Conservation (phyloP, 805 yeast genomes). For the Myxozyma nipponensis region DNA sequence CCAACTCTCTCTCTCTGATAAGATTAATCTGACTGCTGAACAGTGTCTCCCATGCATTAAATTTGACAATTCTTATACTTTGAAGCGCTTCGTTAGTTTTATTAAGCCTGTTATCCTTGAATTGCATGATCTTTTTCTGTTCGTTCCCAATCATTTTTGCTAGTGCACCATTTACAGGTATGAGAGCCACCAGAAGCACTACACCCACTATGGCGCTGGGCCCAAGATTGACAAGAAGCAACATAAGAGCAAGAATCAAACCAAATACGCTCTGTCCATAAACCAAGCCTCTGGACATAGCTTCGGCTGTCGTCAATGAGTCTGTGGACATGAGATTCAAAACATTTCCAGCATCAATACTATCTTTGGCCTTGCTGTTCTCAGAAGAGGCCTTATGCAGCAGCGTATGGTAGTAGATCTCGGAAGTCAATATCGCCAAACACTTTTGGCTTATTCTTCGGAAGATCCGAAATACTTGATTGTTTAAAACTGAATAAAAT, state of each 20-base stretch:
- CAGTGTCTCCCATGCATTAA: constrained; percentile 91
- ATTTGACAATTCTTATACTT: constrained; percentile 86
- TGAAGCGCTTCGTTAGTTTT: constrained; percentile 87
- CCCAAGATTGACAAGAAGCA: constrained; percentile 70
- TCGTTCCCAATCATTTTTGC: constrained; percentile 57
- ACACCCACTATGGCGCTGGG: constrained; percentile 87
- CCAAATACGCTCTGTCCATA: constrained; percentile 70
- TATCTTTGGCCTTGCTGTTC: constrained; percentile 10
- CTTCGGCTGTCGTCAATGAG: constrained; percentile 89
- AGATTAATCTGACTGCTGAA: constrained; percentile 65
- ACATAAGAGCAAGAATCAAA: constrained; percentile 55
- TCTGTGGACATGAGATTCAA: constrained; percentile 91
- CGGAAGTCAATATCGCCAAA: constrained; percentile 80
- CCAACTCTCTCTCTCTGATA: constrained; percentile 70
- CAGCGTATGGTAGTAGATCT: constrained; percentile 85
- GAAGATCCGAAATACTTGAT: constrained; percentile 81
- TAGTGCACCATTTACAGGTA: constrained; percentile 71
- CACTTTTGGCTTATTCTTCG: constrained; percentile 87
- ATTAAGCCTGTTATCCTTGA: constrained; percentile 86
- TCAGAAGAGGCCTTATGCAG: constrained; percentile 46
- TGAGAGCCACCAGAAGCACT: constrained; percentile 51
- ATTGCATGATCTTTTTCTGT: constrained; percentile 65
- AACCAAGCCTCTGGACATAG: constrained; percentile 82
- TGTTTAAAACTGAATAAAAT: constrained; percentile 65
- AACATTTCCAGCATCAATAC: constrained; percentile 74